phyloP scores from a whole-genome alignment of 148 eudicot species.

The Vaccinium myrtillus region DNA sequence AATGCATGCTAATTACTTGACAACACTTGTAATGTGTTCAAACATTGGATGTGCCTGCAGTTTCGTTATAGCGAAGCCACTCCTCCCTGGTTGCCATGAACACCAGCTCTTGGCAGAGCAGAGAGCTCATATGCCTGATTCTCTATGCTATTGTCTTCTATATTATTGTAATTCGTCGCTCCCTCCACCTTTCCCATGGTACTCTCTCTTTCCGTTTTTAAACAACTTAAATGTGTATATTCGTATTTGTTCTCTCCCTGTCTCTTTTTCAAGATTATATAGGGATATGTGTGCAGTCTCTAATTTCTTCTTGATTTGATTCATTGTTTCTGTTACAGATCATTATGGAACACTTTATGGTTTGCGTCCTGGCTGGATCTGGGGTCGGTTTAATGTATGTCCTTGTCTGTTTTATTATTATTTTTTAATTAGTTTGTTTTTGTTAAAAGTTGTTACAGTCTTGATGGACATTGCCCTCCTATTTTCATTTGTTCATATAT shows the following conservation, averaged over 20 bases:
- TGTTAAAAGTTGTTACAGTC: neutral
- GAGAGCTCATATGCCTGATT: constrained; percentile 56
- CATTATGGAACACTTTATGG: constrained; percentile 54
- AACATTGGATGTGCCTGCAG: too few species aligned
- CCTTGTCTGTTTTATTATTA: neutral
- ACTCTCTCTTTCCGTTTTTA: neutral
- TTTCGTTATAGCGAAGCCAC: neutral
- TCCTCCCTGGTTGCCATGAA: constrained; percentile 16
- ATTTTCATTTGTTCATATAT: neutral
- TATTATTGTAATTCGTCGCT: constrained; percentile 51
- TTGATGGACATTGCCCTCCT: neutral
- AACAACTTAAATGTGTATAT: neutral
- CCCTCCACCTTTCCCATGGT: constrained; percentile 80
- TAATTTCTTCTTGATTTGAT: neutral
- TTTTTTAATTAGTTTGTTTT: neutral
- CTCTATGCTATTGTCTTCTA: constrained; percentile 71
- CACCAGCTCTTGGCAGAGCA: constrained; percentile 40
- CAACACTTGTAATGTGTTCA: too few species aligned
- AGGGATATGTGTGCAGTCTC: neutral
- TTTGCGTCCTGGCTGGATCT: constrained; percentile 67
- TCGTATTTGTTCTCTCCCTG: neutral
- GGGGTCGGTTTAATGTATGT: constrained; percentile 57
- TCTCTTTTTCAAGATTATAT: neutral
- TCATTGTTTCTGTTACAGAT: constrained; percentile 38
- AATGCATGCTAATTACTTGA: neutral